Evolutionary conservation across 1,284 basidiomycete species (phyloP), one percentile per base, ranked within the genome.

Genomic region (Ustilago hordei): DNA sequence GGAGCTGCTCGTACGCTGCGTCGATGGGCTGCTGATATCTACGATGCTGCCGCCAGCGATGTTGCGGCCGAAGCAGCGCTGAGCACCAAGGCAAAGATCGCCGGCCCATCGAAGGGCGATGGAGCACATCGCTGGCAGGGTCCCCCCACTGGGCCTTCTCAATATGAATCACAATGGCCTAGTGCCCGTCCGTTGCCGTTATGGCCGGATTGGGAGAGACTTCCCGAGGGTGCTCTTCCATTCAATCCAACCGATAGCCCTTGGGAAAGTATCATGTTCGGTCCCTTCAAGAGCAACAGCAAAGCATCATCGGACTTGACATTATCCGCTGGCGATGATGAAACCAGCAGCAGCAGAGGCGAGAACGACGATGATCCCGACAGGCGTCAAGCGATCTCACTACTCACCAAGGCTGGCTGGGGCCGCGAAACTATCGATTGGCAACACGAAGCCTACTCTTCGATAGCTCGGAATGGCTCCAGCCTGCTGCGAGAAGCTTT

Each of bases 131-230:
- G 64, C 19, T 71, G 75, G 71, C 71, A 64, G 11, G 76, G 76
- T 0, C 72, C 76, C 0, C 72, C 76, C 2, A 47, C 69, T 17
- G 72, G 63, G 17, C 58, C 74, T n/a, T 55, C 64, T 11, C 59
- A 67, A 31, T 35, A 73, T 15, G 78, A 75, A 34, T 53, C 63
- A 7, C 55, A 60, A 35, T 81, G 75, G 72, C 54, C 68, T 3
- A 66, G 74, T 31, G 81, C 78, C 0, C 61, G 57, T 8, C 60
- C 74, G 6, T 28, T 75, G 28, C 62, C 69, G 31, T 57, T 82
- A 19, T 82, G 81, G 81, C 81, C 81, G 12, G 80, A 82, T 34
- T 82, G 81, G 81, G 81, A 82, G 53, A 48, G 43, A 28, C 54
- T 75, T 6, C 69, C 64, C 15, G 69, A 72, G 9, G 69, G 69